Base-by-base conservation (phyloP, 495 filamentous ascomycete species). In the Tricharina praecox region DNA sequence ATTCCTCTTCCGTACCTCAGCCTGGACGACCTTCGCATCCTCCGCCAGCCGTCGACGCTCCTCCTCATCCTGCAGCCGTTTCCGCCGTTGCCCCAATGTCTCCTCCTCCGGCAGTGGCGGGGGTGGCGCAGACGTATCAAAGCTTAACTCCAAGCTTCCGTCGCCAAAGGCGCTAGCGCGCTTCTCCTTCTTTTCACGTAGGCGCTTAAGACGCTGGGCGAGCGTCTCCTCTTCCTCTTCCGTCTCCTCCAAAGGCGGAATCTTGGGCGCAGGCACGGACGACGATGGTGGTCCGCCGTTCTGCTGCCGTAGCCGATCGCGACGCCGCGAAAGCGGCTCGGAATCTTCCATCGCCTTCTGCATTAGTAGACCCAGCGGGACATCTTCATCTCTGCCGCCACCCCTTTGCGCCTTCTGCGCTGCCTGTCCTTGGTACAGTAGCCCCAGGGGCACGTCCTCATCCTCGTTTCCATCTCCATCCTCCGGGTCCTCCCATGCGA, bases 401-500 rank as follows among this genome's bases (percentile, higher is more conserved):
- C 9, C 68, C 64, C n/a, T 70, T 59, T 53, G 77, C 4, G 50
- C 35, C 7, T 49, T 21, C 26, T 47, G 42, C 1, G 48, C 16
- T 9, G 8, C 7, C 5, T n/a, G 16, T 78, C 16, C 73, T 68
- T 1, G 77, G 54, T 73, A 83, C 15, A 97, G 68, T 62, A 94
- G 69, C 16, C 77, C 90, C 16, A 97, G 70, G 4, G 90, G 90
- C 10, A 93, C 80, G 48, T 84, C 79, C 24, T 93, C 86, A 47
- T 81, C 77, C 4, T 75, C 70, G 19, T 61, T 53, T 20, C 66
- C 63, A 7, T 62, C 58, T 33, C 74, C 72, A 23, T 77, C 74
- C 7, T 64, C 68, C 4, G 76, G 74, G 48, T 79, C 76, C 62
- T 95, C 85, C 90, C 92, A 97, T 3, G 92, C 90, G 9, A 97